These are phyloP conservation scores for Penicillium salamii DNA, from an alignment of 495 filamentous ascomycete species.

Conservation along the genomic window DNA sequence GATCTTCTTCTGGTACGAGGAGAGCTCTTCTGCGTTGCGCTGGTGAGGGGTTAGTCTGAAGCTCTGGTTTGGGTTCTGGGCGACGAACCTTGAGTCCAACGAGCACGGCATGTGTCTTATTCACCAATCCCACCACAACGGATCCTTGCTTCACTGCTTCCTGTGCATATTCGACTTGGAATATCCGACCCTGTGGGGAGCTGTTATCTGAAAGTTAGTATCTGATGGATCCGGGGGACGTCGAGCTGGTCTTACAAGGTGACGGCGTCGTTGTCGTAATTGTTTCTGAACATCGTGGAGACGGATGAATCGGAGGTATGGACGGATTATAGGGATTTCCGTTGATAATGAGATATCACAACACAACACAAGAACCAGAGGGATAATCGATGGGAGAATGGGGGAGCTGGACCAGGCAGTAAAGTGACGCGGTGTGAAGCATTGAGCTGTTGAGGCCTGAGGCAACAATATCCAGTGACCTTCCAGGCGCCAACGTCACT, in stretches of 20 bases:
- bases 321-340: not conserved
- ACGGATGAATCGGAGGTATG: slow-evolving; percentile 6
- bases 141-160: slow-evolving; percentile 99
- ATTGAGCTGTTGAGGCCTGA: slow-evolving; percentile 38
- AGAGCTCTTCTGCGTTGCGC: slow-evolving; percentile 98
- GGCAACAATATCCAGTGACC: slow-evolving; percentile 31
- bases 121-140: slow-evolving; percentile 92
- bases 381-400: slow-evolving; percentile 18
- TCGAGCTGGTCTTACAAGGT: slow-evolving; percentile 76
- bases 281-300: slow-evolving; percentile 92
- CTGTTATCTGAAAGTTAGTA: slow-evolving; percentile 43
- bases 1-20: slow-evolving; percentile 99
- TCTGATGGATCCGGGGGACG: slow-evolving; percentile 12
- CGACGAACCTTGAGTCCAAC: slow-evolving; percentile 86
- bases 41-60: slow-evolving; percentile 31
- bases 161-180: slow-evolving; percentile 98
- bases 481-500: slow-evolving; percentile 40
- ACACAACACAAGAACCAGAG: slow-evolving; percentile 16
- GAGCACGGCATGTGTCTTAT: slow-evolving; percentile 96
- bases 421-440: slow-evolving; percentile 35
- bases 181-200: slow-evolving; percentile 98
- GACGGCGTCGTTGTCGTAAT: slow-evolving; percentile 99
- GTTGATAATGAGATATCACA: slow-evolving; percentile 9
- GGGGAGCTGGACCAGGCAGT: slow-evolving; percentile 31
- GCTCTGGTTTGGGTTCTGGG: not conserved